Base-by-base conservation (phyloP, 1,139 yeast species). In the Arxiozyma slooffiae region DNA sequence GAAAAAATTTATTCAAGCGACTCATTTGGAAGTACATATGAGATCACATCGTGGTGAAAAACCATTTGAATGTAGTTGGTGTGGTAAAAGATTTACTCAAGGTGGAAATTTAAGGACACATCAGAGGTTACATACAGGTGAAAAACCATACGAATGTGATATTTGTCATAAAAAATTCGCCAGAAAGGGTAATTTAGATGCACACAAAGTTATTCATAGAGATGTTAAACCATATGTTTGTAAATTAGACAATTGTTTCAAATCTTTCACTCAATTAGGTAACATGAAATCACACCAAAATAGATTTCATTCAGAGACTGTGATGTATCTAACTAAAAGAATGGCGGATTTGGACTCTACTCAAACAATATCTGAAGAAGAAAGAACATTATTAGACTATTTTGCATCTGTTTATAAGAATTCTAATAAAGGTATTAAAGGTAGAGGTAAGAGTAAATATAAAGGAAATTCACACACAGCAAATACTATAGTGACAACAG, bases 271-370 rank as follows among this genome's bases (percentile, higher is more conserved):
- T 0, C 97, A 90, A 69, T 73, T 89, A 58, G 97, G 97, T 2
- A 90, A 90, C 65, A 76, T 90, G 71, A 90, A 90, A 68, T 85
- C 95, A 0, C 97, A 90, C 67, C 97, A 90, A 64, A 90, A 89
- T 68, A 75, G 90, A 60, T 88, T 89, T 64, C 97, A 90, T 68
- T 70, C 80, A 55, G 79, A 79, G 18, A 81, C 94, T 0, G 74
- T 90, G 57, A 79, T 79, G 57, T 72, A 72, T 46, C 70, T 88
- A 58, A 85, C 94, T 4, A 65, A 58, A 52, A 79, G 76, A 56
- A 69, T 84, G 55, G 89, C 89, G 0, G 82, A 80, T 56, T 66
- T 81, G 50, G 72, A 74, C 46, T 71, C 72, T 16, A 60, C 64
- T 47, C 67, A 67, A 52, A 68, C 67, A 37, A 72, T 85, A 53